These are phyloP conservation scores for Leccinum rimulosum DNA, from an alignment of 768 basidiomycete species.

Conservation along the genomic window DNA sequence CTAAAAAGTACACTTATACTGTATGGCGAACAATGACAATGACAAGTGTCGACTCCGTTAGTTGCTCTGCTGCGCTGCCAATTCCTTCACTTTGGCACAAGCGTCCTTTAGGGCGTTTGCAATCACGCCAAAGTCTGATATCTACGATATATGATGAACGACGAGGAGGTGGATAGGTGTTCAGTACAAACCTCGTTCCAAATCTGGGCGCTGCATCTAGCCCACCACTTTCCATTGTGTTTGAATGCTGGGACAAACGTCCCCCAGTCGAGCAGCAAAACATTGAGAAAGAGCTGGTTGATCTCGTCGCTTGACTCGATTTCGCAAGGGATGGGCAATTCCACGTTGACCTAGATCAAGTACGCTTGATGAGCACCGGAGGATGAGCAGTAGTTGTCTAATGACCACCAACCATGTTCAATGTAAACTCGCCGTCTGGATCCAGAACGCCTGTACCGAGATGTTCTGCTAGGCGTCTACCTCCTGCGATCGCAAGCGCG, in stretches of 20 bases:
- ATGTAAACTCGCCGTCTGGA: conserved; percentile 54
- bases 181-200: conserved; percentile 31
- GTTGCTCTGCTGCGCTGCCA: background rate
- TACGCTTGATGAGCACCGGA: background rate
- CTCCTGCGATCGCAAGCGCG: conserved; percentile 64
- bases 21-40: background rate
- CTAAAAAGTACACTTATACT: too few relatives aligned
- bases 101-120: conserved; percentile 30
- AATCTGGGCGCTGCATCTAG: conserved; percentile 30
- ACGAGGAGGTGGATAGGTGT: background rate
- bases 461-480: conserved; percentile 52
- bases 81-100: conserved; percentile 15
- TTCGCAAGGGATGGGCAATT: conserved; percentile 33
- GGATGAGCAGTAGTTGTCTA: too few relatives aligned
- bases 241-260: conserved; percentile 9
- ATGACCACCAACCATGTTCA: conserved; percentile 57
- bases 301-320: conserved; percentile 22
- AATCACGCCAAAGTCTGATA: conserved; percentile 31
- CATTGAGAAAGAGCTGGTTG: conserved; percentile 13
- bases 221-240: conserved; percentile 34
- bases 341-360: conserved; percentile 37
- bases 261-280: conserved; percentile 24
- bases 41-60: background rate
- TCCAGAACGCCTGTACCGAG: conserved; percentile 66
- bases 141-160: conserved; percentile 10